Evolutionary conservation across 495 filamentous ascomycete genomes (phyloP), one percentile per base, ranked within the genome.

Genomic region (Penicillium longicatenatum): DNA sequence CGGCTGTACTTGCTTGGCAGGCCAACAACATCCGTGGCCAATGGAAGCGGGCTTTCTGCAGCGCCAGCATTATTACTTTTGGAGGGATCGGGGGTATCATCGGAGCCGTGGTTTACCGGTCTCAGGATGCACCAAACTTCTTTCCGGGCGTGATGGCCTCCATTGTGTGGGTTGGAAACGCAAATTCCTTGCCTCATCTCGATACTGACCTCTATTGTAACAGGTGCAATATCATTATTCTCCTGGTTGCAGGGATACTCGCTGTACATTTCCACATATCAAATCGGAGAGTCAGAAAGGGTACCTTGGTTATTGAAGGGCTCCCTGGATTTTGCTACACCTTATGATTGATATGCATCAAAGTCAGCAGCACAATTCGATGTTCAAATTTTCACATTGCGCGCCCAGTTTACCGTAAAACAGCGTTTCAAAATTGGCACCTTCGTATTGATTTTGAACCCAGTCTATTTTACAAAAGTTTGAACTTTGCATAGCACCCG

Each of bases 1-100:
- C 48, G 2, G 48, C 48, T 30, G 31, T 51, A 2, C 48, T 51
- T 2, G n/a, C 48, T 8, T 51, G 48, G 48, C 48, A 85, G 64
- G 74, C 79, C 4, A 84, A 83, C 65, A 85, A 85, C 55, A 76
- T 84, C 63, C 79, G 79, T 41, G 82, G 82, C 1, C 82, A 84
- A 60, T 84, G 81, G 81, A 84, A 82, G 58, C 77, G 82, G 20
- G 82, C 82, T 3, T 75, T 84, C 41, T 70, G 67, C 52, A 80
- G 78, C 22, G 81, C 81, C 2, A 76, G 71, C 1, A 71, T 82
- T 50, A 77, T 66, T 8, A 75, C 71, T 16, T 63, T 71, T 14
- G 81, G 80, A 11, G 79, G 74, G 37, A 72, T 83, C 29, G 82
- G 82, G n/a, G 82, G 82, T 16, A 83, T 85, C 59, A 67, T 75